Percentiles rank a stretch among this genome's conserved stretches.
Evolutionary conservation across 129 eudicot species (phyloP).

Genomic region (Ambrosia trifida): DNA sequence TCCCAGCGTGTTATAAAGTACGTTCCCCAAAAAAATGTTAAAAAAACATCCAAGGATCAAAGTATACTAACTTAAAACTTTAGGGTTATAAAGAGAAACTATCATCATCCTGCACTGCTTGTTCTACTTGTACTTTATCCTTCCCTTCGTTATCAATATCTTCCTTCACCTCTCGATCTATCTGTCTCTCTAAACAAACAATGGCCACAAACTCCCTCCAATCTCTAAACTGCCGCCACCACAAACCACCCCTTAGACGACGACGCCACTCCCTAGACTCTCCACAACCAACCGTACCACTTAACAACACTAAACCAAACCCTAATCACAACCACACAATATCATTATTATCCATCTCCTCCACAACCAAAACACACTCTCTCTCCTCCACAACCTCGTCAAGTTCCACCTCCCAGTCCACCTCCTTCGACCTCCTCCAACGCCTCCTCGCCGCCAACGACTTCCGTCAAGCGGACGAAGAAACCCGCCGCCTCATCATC

Average conservation of each 20-base stretch:
- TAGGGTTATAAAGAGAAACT: not conserved
- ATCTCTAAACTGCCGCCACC: slow-evolving; percentile 48
- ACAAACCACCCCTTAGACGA: slow-evolving; percentile 32
- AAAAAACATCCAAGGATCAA: not conserved
- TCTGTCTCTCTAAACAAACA: not conserved
- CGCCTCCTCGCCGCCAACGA: slow-evolving; percentile 47
- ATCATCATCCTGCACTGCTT: not conserved
- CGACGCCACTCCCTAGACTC: slow-evolving; percentile 35
- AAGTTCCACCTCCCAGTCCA: slow-evolving; percentile 11
- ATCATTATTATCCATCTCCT: slow-evolving; percentile 1
- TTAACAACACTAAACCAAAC: slow-evolving; percentile 30
- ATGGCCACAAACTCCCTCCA: slow-evolving; percentile 82
- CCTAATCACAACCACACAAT: slow-evolving; percentile 11
- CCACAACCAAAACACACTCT: slow-evolving; percentile 22
- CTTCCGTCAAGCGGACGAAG: slow-evolving; percentile 87
- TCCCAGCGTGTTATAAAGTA: too few relatives aligned
- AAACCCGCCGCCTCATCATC: slow-evolving; percentile 90
- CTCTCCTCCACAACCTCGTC: not conserved
- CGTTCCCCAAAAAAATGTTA: too few relatives aligned
- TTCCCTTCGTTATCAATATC: not conserved
- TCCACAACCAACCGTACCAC: not conserved
- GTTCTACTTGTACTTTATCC: not conserved
- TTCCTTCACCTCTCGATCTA: not conserved
- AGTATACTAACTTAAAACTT: not conserved
- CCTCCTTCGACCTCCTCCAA: slow-evolving; percentile 53